A percentile compares a stretch with the other conserved stretches of the same genome.
Evolutionary conservation across 495 filamentous ascomycete species (phyloP).

Genomic region (Lasiosphaeria ovina): DNA sequence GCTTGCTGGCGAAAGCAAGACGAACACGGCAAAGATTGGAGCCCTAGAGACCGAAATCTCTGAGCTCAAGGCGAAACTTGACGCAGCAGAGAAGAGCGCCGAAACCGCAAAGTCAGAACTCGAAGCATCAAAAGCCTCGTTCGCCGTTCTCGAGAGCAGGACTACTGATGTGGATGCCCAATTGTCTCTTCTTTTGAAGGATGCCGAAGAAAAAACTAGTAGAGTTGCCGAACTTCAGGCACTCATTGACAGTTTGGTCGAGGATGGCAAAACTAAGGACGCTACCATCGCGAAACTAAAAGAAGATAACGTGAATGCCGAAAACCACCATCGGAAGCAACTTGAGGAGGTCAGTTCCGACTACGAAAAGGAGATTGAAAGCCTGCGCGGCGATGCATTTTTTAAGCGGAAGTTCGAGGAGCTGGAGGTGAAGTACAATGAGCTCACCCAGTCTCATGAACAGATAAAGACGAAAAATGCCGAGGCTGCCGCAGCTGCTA

Average conservation of each 20-base stretch:
- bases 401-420: slow-evolving; percentile 54
- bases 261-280: slow-evolving; percentile 42
- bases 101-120: slow-evolving; percentile 41
- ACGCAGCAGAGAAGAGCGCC: slow-evolving; percentile 32
- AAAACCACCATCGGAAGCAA: slow-evolving; percentile 48
- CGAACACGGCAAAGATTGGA: slow-evolving; percentile 34
- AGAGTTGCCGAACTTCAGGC: slow-evolving; percentile 42
- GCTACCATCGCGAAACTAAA: slow-evolving; percentile 45
- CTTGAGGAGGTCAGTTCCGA: slow-evolving; percentile 52
- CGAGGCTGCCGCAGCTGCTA: slow-evolving; percentile 38
- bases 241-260: slow-evolving; percentile 38
- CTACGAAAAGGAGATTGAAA: slow-evolving; percentile 55
- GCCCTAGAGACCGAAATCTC: slow-evolving; percentile 42
- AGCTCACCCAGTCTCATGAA: slow-evolving; percentile 41
- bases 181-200: slow-evolving; percentile 36
- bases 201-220: slow-evolving; percentile 35
- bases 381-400: slow-evolving; percentile 53
- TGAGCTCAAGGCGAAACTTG: slow-evolving; percentile 39
- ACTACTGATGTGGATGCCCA: slow-evolving; percentile 38
- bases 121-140: slow-evolving; percentile 27
- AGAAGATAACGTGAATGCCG: slow-evolving; percentile 41
- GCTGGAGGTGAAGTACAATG: slow-evolving; percentile 46
- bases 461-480: slow-evolving; percentile 36
- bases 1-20: slow-evolving; percentile 29
- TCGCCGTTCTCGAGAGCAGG: slow-evolving; percentile 37